Base-by-base conservation (phyloP, 108 stramenopile genomes). In the Schizochytrium sp. region DNA sequence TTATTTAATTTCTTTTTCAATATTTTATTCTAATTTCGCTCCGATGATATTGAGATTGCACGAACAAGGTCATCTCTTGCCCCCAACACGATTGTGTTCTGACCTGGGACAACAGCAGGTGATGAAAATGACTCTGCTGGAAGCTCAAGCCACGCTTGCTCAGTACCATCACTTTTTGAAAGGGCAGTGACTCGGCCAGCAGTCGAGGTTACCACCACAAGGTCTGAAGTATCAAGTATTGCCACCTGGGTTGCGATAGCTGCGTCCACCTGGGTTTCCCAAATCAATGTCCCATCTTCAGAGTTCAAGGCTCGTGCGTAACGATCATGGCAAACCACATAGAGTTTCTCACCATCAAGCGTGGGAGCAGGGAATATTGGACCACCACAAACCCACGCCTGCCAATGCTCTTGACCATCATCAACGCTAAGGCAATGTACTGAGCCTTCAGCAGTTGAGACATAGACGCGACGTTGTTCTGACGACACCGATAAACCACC, bases 81-180 rank as follows among this genome's bases (percentile, higher is more conserved):
- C 49, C 73, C 73, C 8, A 83, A 38, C 4, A 83, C 19, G 10
- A 83, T 50, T n/a, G 38, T 19, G 5, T 38, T 19, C 28, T 46
- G 7, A n/a, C 53, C 8, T 17, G 44, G 28, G 13, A 83, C 44
- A 42, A 50, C 49, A 7, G 53, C 73, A 53, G 73, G 49, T 4
- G 73, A 83, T 8, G 73, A 83, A 19, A 53, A 83, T n/a, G 50
- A 53, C 50, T 83, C 73, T 4, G 49, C 46, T 7, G 73, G 73
- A 4, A 83, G 73, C 8, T 47, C 46, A 8, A 47, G 4, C 7
- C 49, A 53, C 49, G 49, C 0, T 8, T 8, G 7, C 40, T 42
- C 17, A 4, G 4, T 13, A 4, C 61, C 61, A 19, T 38, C 4
- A 42, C 4, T 19, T n/a, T 5, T 64, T 4, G 61, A 64, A 4